Conservation (phyloP, 179 eudicot genomes). For the Silene noctiflora region DNA sequence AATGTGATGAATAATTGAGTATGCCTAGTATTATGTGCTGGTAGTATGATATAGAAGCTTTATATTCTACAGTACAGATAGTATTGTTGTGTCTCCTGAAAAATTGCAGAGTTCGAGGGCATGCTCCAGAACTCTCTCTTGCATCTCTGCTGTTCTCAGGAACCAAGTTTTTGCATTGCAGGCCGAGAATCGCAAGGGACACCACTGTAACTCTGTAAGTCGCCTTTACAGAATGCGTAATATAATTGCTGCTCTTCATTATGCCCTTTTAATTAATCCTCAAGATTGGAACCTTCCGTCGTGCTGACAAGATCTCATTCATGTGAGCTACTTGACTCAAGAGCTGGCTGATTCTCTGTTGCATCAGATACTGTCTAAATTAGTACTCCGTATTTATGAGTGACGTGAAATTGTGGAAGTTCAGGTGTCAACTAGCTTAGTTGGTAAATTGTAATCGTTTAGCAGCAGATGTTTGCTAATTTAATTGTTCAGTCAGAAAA, state of each 20-base stretch:
- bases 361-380: constrained; percentile 19
- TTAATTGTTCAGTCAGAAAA: too few relatives aligned
- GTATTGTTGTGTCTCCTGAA: neutral
- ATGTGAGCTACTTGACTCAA: constrained; percentile 55
- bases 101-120: constrained; percentile 3
- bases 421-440: too few relatives aligned
- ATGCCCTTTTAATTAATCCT: constrained; percentile 30
- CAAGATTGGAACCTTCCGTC: constrained; percentile 53
- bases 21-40: neutral
- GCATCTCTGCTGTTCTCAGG: constrained; percentile 1
- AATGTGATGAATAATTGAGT: neutral
- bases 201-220: neutral
- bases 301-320: constrained; percentile 47
- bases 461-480: too few relatives aligned
- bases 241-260: constrained; percentile 19
- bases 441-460: too few relatives aligned
- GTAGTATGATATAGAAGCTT: too few relatives aligned
- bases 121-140: constrained; percentile 6
- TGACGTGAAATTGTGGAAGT: too few relatives aligned
- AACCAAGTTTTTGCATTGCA: neutral
- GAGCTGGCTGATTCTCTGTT: constrained; percentile 65
- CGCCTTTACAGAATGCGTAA: neutral
- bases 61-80: constrained; percentile 3
- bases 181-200: neutral
- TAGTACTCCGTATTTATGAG: neutral